A percentile compares a stretch with the other conserved stretches of the same genome.
Evolutionary conservation across 148 eudicot genomes (phyloP).

Genomic region (Tetragonia tetragonoides): DNA sequence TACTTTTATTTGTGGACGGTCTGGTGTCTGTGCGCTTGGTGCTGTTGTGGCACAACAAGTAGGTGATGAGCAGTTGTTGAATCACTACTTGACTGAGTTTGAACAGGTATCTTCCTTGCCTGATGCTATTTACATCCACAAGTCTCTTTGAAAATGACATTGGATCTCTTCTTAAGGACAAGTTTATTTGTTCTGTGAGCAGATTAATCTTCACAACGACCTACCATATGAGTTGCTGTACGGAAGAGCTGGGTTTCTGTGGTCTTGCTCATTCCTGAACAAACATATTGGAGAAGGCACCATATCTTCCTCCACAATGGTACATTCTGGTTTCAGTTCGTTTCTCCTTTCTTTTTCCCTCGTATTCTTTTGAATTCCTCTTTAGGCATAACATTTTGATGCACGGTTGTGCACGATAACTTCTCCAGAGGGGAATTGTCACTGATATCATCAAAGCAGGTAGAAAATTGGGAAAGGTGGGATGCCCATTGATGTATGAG

Average conservation of each 20-base stretch:
- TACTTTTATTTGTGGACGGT: constrained; percentile 80
- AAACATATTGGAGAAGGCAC: constrained; percentile 66
- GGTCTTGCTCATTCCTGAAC: constrained; percentile 81
- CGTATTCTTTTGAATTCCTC: neutral
- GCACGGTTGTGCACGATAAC: neutral
- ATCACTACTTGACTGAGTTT: constrained; percentile 53
- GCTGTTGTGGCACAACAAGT: constrained; percentile 74
- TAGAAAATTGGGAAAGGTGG: constrained; percentile 47
- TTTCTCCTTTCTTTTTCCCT: neutral
- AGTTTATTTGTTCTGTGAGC: constrained; percentile 15
- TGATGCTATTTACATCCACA: neutral
- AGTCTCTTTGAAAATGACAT: neutral
- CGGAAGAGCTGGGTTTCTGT: constrained; percentile 83
- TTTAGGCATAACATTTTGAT: neutral
- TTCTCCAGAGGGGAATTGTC: constrained; percentile 50
- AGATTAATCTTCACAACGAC: constrained; percentile 63
- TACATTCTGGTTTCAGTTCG: constrained; percentile 20
- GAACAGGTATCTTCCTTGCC: constrained; percentile 43
- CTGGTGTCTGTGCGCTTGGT: constrained; percentile 87
- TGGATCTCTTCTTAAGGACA: neutral
- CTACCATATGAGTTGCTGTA: constrained; percentile 82
- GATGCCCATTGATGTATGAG: constrained; percentile 82
- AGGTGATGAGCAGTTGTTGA: constrained; percentile 46
- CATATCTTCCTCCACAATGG: constrained; percentile 51
- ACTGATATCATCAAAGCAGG: constrained; percentile 56